These are phyloP conservation scores for Suhomyces vadensis DNA, from an alignment of 805 yeast species.

Conservation along the genomic window DNA sequence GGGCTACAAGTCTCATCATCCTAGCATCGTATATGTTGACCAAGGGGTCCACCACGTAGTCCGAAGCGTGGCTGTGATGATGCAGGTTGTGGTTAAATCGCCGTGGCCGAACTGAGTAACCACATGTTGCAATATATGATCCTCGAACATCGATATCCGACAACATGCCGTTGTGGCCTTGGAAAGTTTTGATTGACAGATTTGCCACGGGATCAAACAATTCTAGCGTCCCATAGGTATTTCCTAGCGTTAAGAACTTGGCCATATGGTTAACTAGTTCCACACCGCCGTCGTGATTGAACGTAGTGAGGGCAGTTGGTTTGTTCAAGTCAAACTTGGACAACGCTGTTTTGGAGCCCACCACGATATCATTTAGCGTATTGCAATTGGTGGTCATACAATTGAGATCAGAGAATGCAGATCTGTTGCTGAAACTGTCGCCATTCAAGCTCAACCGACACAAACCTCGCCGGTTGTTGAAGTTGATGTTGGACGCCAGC, in stretches of 20 bases:
- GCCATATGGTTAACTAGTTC: constrained; percentile 45
- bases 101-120: constrained; percentile 67
- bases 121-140: constrained; percentile 73
- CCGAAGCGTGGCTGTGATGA: constrained; percentile 26
- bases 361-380: constrained; percentile 31
- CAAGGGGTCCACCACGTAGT: constrained; percentile 63
- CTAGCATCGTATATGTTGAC: constrained; percentile 81
- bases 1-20: constrained; percentile 67
- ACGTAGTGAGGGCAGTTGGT: constrained; percentile 23
- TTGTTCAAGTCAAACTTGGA: constrained; percentile 37
- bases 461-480: constrained; percentile 38
- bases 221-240: constrained; percentile 60
- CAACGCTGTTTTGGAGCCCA: constrained; percentile 26
- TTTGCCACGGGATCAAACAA: constrained; percentile 58
- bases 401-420: constrained; percentile 22
- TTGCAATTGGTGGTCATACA: constrained; percentile 36
- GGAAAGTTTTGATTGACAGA: constrained; percentile 50
- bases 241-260: constrained; percentile 60
- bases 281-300: constrained; percentile 46
- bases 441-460: constrained; percentile 19
- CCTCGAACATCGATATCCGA: constrained; percentile 68
- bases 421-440: constrained; percentile 11
- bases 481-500: constrained; percentile 30
- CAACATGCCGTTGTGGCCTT: constrained; percentile 60
- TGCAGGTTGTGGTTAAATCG: constrained; percentile 29